Evolutionary conservation across 2,329 filamentous ascomycete genomes (phyloP), one percentile per base, ranked within the genome.

Genomic region (Aschersonia sp.): DNA sequence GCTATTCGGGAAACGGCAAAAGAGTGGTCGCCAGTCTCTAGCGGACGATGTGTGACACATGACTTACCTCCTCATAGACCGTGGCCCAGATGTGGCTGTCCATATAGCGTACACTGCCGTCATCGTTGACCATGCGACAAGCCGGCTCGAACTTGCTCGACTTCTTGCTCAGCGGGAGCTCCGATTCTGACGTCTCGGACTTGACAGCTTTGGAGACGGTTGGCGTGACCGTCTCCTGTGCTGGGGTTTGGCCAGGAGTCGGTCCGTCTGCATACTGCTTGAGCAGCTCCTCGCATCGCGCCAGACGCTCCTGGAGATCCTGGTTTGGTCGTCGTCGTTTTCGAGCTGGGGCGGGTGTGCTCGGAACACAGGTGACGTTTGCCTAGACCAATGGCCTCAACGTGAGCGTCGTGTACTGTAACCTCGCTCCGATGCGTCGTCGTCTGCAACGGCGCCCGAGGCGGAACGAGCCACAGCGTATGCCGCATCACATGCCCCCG

Each of bases 261-360:
- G 62, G 56, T n/a, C 60, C 63, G 50, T 58, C 60, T 5, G 74
- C 74, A 60, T 79, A 79, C 50, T 75, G 71, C 53, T 76, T 78
- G 29, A 79, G 60, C 40, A 79, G 61, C 52, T 76, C 72, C 54
- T 80, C 76, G 52, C 76, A 79, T 48, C 75, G 67, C 4, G 75
- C 74, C 37, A 80, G 65, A 40, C 76, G 69, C 59, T 80, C 76
- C 55, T 79, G 76, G 10, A 80, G 67, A 54, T 79, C 76, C 55
- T 79, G 76, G 47, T 79, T 79, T 8, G 76, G 76, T 44, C 75
- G 66, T 52, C 74, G 66, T 41, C 76, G 70, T 63, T 79, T 79
- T 49, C 76, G 71, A 31, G 75, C 72, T 5, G 76, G 76, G 6
- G 76, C 76, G 1, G 76, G 76, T 22, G 72, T 78, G 53, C 75